Evolutionary conservation across 208 protist species (phyloP), one percentile per base, ranked within the genome.

Genomic region (Acanthamoeba culbertsoni): DNA sequence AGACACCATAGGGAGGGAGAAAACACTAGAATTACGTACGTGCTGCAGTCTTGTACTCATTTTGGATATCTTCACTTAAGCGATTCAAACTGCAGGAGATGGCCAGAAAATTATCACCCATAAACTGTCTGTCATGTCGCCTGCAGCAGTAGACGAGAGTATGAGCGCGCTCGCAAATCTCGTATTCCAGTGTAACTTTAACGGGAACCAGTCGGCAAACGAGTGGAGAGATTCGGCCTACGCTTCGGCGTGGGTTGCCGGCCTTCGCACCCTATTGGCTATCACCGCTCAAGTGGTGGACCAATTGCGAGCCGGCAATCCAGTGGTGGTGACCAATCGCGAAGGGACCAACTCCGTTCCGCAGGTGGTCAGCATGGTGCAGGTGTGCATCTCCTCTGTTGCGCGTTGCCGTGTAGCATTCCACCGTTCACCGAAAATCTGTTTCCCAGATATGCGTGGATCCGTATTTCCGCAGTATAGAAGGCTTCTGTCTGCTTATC

Each of bases 381-480:
- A 82, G 62, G 62, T 71, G 28, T 1, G 12, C 1, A 14, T 0
- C 57, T 16, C 57, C 55, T 33, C 5, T 5, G 23, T n/a, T n/a
- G 31, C 48, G 48, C 12, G 31, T 63, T 7, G 23, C 3, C 55
- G 20, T 14, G 23, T 63, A 33, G 20, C 5, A 63, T n/a, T 63
- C 55, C 20, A 5, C 55, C 20, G 20, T 7, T 5, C 12, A 5
- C 6, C 31, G 6, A 14, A 26, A 40, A 8, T 37, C 59, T 68
- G 20, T 20, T 18, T 62, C 8, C n/a, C 46, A 90, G 86, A 51
- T 92, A 37, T 92, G 86, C 57, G 68, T 98, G 28, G 98, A 99
- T 88, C 97, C 98, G 43, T 98, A 97, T 95, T 98, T 98, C 94
- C 97, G 98, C 84, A 99, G 98, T 55, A 95, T 98, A 33, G 62